These are phyloP conservation scores for Candida maltosa DNA, from an alignment of 805 yeast species.

Conservation along the genomic window DNA sequence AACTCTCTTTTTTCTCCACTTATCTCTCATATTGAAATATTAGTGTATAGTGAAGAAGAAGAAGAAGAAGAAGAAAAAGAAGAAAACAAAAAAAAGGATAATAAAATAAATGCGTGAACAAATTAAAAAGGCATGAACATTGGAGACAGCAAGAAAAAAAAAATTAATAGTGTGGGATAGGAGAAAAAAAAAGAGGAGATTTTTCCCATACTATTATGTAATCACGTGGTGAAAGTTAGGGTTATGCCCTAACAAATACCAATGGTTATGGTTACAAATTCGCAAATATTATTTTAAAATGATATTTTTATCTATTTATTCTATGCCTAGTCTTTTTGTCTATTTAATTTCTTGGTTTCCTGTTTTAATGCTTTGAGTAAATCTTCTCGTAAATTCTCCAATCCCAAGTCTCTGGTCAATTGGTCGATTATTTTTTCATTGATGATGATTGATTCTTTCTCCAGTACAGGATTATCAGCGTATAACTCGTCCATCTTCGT, in stretches of 20 bases:
- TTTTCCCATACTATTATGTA: too few species aligned
- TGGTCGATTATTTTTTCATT: conserved; percentile 43
- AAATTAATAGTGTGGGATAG: too few species aligned
- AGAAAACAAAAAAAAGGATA: conserved; percentile 2
- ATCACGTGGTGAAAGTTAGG: too few species aligned
- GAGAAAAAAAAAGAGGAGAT: too few species aligned
- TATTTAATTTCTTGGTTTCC: conserved; percentile 36
- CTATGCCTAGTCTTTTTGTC: too few species aligned
- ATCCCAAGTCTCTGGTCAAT: conserved; percentile 43
- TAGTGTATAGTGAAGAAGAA: conserved; percentile 19
- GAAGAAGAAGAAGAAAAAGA: conserved; percentile 10
- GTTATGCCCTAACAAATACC: too few species aligned
- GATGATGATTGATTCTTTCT: conserved; percentile 38
- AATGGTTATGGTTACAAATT: conserved; percentile 7
- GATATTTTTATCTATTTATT: too few species aligned
- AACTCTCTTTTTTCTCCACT: conserved; percentile 99
- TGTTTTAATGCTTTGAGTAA: conserved; percentile 52
- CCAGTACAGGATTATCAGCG: conserved; percentile 12
- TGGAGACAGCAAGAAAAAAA: too few species aligned
- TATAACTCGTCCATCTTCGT: conserved; percentile 17
- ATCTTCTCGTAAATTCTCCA: conserved; percentile 42
- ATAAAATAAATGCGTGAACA: too few species aligned
- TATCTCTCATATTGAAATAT: conserved; percentile 74
- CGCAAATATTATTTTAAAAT: conserved; percentile 15
- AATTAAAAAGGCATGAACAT: too few species aligned